Base-by-base conservation (phyloP, 2,329 filamentous ascomycete genomes). In the Thelonectria blattea region DNA sequence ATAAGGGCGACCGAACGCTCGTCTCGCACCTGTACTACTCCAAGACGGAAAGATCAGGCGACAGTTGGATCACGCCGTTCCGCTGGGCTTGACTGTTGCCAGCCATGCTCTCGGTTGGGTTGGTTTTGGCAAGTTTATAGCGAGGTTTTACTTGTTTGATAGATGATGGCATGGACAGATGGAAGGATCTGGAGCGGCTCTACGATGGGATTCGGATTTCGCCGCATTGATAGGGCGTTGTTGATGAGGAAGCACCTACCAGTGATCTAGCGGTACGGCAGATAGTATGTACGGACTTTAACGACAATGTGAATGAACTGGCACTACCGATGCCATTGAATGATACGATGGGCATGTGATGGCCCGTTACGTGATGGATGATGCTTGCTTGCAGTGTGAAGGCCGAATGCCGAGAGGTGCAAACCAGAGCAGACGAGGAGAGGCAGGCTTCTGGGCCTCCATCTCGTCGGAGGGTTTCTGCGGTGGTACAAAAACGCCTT, bases 1-100 rank as follows among this genome's bases (percentile, higher is more conserved):
- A 69, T 2, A 62, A 65, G 3, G 71, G 70, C 2, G 71, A 76
- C 18, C 67, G 66, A 52, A 72, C 75, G 1, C 61, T 78, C 22
- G 45, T 75, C 32, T 66, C 68, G 12, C 66, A 71, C 24, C 53
- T 78, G 5, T 76, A 68, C 43, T 65, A 67, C 22, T 57, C 46
- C 9, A 71, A 69, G 50, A 53, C 14, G n/a, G 60, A 65, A 7
- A 52, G 54, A 2, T 30, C 52, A 1, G 55, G 58, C n/a, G 64
- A 71, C 11, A 52, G 54, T 10, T 63, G 65, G 64, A 52, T 47
- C 14, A 2, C 60, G 5, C 53, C 58, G 3, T 65, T 64, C 24
- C 47, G 56, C 39, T 62, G 60, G 60, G 56, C 51, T 34, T 62
- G 42, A 62, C 7, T 42, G 11, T 8, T 30, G 15, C 18, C n/a